These are phyloP conservation scores for Clitopilus passeckerianus DNA, from an alignment of 768 basidiomycete genomes.

Conservation along the genomic window DNA sequence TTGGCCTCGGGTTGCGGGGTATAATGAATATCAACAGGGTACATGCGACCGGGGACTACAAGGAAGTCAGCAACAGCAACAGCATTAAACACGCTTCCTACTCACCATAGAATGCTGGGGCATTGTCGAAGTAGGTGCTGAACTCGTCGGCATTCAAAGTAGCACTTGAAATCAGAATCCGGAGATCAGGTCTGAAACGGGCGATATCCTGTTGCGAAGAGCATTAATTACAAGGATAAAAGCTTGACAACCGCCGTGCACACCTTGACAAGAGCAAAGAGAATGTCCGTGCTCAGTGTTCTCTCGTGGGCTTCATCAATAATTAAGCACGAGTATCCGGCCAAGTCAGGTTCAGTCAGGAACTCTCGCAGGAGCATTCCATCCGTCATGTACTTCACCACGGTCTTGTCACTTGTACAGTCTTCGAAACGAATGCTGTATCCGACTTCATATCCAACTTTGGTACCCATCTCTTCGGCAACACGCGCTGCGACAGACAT, in stretches of 20 bases:
- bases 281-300: conserved; percentile 96
- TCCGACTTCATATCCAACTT: conserved; percentile 98
- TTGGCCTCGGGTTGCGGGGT: conserved; percentile 99
- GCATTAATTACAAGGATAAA: conserved; percentile 20
- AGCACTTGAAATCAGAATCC: conserved; percentile 91
- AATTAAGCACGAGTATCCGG: conserved; percentile 90
- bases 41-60: conserved; percentile 92
- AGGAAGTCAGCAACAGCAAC: background rate
- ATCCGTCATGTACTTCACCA: conserved; percentile 99
- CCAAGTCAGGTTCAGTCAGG: conserved; percentile 94
- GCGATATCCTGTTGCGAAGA: conserved; percentile 75
- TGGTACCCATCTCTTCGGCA: conserved; percentile 96
- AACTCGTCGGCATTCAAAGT: conserved; percentile 99
- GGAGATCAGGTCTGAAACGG: conserved; percentile 90
- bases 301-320: conserved; percentile 99
- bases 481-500: conserved; percentile 99
- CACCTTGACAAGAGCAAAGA: conserved; percentile 98
- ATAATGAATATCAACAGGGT: conserved; percentile 97
- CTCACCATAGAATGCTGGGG: conserved; percentile 90
- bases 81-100: conserved; percentile 3
- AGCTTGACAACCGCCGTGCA: conserved; percentile 27
- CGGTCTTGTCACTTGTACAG: conserved; percentile 98
- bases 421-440: conserved; percentile 99
- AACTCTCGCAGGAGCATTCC: conserved; percentile 98
- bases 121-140: conserved; percentile 94